Percentiles rank a stretch among this genome's conserved stretches.
These are phyloP conservation scores for Fonsecaea erecta DNA, from an alignment of 2,329 filamentous ascomycete genomes.

Conservation along the genomic window DNA sequence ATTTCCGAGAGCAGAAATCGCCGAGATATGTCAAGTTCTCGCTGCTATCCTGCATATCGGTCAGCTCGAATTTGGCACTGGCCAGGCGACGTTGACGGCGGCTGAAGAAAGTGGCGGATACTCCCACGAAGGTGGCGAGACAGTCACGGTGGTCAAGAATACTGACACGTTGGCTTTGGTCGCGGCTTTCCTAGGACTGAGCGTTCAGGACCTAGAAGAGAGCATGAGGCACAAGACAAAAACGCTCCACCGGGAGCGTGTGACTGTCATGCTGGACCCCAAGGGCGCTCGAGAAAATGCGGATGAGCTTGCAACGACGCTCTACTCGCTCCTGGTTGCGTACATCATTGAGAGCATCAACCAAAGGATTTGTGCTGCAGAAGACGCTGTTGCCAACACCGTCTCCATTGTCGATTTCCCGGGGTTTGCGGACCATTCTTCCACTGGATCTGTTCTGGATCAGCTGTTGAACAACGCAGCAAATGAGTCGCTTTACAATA, in stretches of 20 bases:
- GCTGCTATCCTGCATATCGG: constrained; percentile 96
- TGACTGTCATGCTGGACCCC: constrained; percentile 98
- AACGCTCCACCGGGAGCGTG: constrained; percentile 91
- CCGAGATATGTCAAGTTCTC: constrained; percentile 93
- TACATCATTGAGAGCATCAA: constrained; percentile 95
- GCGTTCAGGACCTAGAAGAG: constrained; percentile 77
- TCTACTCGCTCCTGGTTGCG: constrained; percentile 92
- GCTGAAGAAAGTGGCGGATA: constrained; percentile 95
- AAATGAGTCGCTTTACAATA: constrained; percentile 88
- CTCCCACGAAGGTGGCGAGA: constrained; percentile 90
- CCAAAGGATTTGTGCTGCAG: constrained; percentile 80
- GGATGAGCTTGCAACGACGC: constrained; percentile 87
- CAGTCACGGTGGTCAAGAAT: constrained; percentile 85
- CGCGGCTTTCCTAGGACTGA: constrained; percentile 91
- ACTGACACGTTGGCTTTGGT: constrained; percentile 85
- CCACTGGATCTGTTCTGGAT: constrained; percentile 84
- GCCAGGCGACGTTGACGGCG: constrained; percentile 74
- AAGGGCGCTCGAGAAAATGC: constrained; percentile 87
- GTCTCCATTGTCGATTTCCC: constrained; percentile 96
- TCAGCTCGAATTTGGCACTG: constrained; percentile 89
- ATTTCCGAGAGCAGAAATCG: constrained; percentile 90
- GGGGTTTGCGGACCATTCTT: constrained; percentile 82
- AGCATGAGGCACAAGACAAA: constrained; percentile 96
- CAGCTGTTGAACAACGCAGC: constrained; percentile 95
- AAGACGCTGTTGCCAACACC: constrained; percentile 90